Evolutionary conservation across 345 rosid genomes (phyloP).

Genomic region (Laguncularia racemosa): DNA sequence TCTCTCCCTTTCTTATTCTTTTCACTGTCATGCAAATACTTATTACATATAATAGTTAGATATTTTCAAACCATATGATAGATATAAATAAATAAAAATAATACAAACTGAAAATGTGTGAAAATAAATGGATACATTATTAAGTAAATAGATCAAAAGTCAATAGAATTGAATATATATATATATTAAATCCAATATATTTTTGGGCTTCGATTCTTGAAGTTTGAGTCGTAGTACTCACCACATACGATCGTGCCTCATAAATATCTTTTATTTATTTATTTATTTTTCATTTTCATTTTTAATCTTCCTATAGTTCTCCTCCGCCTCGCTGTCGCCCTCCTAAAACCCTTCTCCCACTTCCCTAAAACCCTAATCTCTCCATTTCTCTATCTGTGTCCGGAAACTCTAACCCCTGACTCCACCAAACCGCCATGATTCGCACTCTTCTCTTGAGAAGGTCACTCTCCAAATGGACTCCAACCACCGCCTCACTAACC

Average conservation of each 20-base stretch:
- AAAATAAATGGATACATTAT: too few relatives aligned
- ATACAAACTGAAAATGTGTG: too few relatives aligned
- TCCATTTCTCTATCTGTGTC: not conserved
- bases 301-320: not conserved
- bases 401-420: not conserved
- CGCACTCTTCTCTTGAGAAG: constrained; percentile 28
- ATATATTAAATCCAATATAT: too few relatives aligned
- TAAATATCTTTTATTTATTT: not conserved
- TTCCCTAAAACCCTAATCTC: constrained; percentile 33
- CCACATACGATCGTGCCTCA: not conserved
- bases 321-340: not conserved
- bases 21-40: too few relatives aligned
- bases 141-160: too few relatives aligned
- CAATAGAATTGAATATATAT: too few relatives aligned
- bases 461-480: constrained; percentile 17
- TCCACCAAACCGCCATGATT: constrained; percentile 26
- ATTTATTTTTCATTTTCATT: too few relatives aligned
- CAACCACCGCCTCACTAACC: constrained; percentile 22
- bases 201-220: too few relatives aligned
- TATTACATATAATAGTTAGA: too few relatives aligned
- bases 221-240: not conserved
- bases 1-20: too few relatives aligned
- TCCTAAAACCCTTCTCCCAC: constrained; percentile 1
- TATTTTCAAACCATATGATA: too few relatives aligned
- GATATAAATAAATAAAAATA: too few relatives aligned